Evolutionary conservation across 2,329 filamentous ascomycete genomes (phyloP).

Genomic region (Aureobasidium subglaciale): DNA sequence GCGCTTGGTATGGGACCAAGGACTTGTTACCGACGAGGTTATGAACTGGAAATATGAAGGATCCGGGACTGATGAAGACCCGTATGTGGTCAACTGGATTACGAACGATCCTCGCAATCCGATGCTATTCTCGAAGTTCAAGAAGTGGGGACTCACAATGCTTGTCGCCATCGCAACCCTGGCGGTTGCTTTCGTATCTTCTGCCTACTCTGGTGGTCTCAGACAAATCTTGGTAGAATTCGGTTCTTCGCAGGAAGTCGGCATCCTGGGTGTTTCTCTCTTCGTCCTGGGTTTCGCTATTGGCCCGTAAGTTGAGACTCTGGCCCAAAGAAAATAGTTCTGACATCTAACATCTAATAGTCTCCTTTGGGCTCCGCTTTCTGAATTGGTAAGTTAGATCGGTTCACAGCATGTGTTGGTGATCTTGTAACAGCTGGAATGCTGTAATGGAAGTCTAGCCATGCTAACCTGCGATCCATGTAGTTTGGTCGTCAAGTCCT

Average conservation of each 20-base stretch:
- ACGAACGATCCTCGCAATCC: constrained; percentile 61
- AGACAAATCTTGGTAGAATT: constrained; percentile 50
- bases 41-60: constrained; percentile 28
- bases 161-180: constrained; percentile 60
- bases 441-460: too few relatives aligned
- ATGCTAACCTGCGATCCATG: too few relatives aligned
- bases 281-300: constrained; percentile 58
- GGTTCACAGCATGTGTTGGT: too few relatives aligned
- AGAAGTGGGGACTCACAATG: constrained; percentile 61
- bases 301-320: constrained; percentile 31
- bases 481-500: constrained; percentile 42
- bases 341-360: too few relatives aligned
- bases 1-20: constrained; percentile 27
- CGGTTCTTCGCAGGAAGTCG: constrained; percentile 44
- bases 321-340: too few relatives aligned
- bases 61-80: constrained; percentile 57
- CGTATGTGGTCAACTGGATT: constrained; percentile 61
- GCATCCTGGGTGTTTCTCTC: constrained; percentile 56
- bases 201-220: constrained; percentile 57
- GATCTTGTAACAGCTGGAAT: too few relatives aligned
- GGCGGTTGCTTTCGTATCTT: constrained; percentile 62
- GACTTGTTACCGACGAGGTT: constrained; percentile 30
- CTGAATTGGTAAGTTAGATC: too few relatives aligned
- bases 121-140: constrained; percentile 47
- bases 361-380: constrained; percentile 55